Evolutionary conservation across 768 basidiomycete genomes (phyloP).

Genomic region (Termitomyces sp.): DNA sequence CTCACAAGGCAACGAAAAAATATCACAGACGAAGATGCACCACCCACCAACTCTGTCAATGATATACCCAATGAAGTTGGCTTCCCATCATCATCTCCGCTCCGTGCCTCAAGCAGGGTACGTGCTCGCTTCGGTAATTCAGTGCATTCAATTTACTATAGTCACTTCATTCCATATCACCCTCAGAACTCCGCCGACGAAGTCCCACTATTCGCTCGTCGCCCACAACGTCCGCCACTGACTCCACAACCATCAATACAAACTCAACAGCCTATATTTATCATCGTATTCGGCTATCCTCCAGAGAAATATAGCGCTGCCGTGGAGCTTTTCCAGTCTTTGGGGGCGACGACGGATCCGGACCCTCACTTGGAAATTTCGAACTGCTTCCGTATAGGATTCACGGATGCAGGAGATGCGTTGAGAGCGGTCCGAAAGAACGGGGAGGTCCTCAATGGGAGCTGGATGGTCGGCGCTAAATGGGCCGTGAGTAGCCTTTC

Average conservation of each 20-base stretch:
- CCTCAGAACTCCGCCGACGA: conserved; percentile 37
- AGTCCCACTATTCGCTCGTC: conserved; percentile 32
- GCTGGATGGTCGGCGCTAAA: conserved; percentile 83
- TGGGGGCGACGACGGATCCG: conserved; percentile 67
- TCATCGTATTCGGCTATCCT: conserved; percentile 89
- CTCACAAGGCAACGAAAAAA: conserved; percentile 49
- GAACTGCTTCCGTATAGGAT: conserved; percentile 84
- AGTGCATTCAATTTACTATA: not conserved
- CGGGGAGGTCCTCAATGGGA: conserved; percentile 70
- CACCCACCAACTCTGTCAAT: conserved; percentile 68
- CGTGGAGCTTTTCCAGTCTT: conserved; percentile 67
- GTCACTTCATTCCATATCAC: not conserved
- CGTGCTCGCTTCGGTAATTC: conserved; percentile 15
- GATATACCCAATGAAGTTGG: conserved; percentile 64
- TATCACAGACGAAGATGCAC: conserved; percentile 73
- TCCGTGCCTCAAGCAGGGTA: conserved; percentile 37
- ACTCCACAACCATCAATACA: conserved; percentile 18
- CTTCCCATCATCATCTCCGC: conserved; percentile 30
- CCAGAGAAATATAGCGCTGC: conserved; percentile 69
- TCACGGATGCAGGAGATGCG: conserved; percentile 64
- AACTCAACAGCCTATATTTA: conserved; percentile 42
- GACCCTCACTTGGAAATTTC: conserved; percentile 62
- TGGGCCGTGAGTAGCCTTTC: conserved; percentile 62
- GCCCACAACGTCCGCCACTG: conserved; percentile 23
- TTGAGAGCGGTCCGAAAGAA: conserved; percentile 76